phyloP scores from a whole-genome alignment of 768 basidiomycete species.

The Dioszegia hungarica region DNA sequence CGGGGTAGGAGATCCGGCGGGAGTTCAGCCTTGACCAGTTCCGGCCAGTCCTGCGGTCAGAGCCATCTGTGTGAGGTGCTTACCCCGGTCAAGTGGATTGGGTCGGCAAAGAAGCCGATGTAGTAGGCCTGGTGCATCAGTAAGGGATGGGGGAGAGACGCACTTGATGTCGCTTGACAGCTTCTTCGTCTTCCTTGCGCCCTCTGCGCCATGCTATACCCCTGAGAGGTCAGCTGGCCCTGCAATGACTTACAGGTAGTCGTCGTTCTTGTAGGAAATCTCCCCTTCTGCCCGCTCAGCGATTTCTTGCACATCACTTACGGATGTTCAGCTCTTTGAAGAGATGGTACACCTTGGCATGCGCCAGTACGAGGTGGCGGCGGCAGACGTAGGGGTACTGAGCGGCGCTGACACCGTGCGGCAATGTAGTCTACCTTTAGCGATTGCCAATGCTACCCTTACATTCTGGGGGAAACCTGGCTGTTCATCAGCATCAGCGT shows the following conservation, averaged over 20 bases:
- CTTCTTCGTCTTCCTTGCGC: slow-evolving; percentile 50
- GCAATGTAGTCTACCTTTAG: slow-evolving; percentile 5
- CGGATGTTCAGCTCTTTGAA: slow-evolving; percentile 20
- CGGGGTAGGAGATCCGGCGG: slow-evolving; percentile 54
- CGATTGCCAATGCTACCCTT: background rate
- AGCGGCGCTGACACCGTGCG: background rate
- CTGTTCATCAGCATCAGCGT: background rate
- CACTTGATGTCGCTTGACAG: slow-evolving; percentile 54
- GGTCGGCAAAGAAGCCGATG: slow-evolving; percentile 56
- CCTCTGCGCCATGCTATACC: slow-evolving; percentile 25
- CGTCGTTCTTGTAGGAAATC: slow-evolving; percentile 58
- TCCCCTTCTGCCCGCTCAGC: slow-evolving; percentile 8
- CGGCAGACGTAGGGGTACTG: slow-evolving; percentile 18
- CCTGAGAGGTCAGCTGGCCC: too few relatives aligned
- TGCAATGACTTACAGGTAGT: too few relatives aligned
- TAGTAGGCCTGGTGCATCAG: slow-evolving; percentile 54
- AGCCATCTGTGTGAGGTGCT: background rate
- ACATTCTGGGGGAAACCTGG: slow-evolving; percentile 10
- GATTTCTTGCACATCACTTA: background rate
- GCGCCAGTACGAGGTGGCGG: slow-evolving; percentile 23
- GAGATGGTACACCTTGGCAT: slow-evolving; percentile 22
- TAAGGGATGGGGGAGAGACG: too few relatives aligned
- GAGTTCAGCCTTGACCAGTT: slow-evolving; percentile 55
- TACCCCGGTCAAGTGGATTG: slow-evolving; percentile 54
- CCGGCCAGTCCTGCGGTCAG: slow-evolving; percentile 53